These are phyloP conservation scores for Fusarium neocosmosporiellum DNA, from an alignment of 2,329 filamentous ascomycete species.

Conservation along the genomic window DNA sequence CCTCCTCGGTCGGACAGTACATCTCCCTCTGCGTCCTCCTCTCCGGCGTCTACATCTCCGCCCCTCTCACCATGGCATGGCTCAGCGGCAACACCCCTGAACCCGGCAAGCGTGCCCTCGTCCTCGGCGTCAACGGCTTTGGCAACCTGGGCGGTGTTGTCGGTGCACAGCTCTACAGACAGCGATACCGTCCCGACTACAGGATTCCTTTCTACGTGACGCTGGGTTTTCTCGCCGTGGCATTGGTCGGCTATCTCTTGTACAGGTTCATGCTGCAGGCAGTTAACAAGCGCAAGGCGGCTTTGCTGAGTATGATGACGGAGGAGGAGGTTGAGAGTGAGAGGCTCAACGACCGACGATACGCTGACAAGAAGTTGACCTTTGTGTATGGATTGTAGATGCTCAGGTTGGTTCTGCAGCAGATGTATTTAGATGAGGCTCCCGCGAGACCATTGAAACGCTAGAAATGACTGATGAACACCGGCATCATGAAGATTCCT, in stretches of 20 bases:
- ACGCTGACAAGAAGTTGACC: constrained; percentile 44
- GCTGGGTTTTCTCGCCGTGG: constrained; percentile 36
- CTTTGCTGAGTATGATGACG: constrained; percentile 32
- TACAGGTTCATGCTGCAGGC: constrained; percentile 37
- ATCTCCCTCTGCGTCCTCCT: constrained; percentile 41
- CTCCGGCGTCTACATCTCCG: constrained; percentile 41
- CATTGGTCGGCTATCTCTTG: constrained; percentile 37
- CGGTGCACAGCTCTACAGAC: constrained; percentile 41
- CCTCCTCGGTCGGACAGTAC: constrained; percentile 37
- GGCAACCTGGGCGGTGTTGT: constrained; percentile 44
- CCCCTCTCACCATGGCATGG: constrained; percentile 44
- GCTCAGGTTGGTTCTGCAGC: background rate
- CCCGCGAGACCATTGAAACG: background rate
- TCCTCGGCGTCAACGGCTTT: constrained; percentile 44
- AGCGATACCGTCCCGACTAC: constrained; percentile 37
- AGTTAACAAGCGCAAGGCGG: constrained; percentile 36
- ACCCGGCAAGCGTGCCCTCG: constrained; percentile 43
- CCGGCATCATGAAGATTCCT: constrained; percentile 30
- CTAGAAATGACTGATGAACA: constrained; percentile 23
- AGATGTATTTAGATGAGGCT: constrained; percentile 8
- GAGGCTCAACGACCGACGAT: constrained; percentile 38
- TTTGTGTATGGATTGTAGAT: constrained; percentile 43
- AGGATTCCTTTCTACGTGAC: constrained; percentile 43
- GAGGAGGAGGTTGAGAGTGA: constrained; percentile 41
- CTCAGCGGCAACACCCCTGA: constrained; percentile 45